Evolutionary conservation across 768 basidiomycete genomes (phyloP).

Genomic region (Naganishia vaughanmartiniae): DNA sequence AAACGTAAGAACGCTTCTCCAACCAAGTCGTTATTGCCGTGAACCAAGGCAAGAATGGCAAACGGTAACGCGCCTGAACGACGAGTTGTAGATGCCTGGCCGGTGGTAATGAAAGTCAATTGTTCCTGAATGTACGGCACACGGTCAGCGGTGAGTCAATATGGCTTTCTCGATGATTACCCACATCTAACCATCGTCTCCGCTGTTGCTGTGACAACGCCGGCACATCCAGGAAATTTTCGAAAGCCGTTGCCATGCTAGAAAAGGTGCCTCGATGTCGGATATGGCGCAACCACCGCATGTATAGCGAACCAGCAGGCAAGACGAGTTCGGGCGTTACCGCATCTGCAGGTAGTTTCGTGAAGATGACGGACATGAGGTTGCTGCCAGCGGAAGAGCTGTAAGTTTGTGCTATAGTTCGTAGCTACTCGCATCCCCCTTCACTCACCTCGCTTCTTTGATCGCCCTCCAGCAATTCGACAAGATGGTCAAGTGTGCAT

Average conservation of each 20-base stretch:
- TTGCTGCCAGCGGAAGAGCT: conserved; percentile 26
- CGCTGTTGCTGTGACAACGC: not conserved
- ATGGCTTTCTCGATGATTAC: not conserved
- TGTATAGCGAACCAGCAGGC: conserved; percentile 38
- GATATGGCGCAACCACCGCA: conserved; percentile 48
- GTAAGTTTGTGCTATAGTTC: not conserved
- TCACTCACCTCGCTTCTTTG: conserved; percentile 46
- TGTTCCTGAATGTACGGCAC: conserved; percentile 35
- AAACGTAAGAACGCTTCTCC: conserved; percentile 38
- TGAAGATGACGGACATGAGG: conserved; percentile 32
- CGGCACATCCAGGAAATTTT: conserved; percentile 35
- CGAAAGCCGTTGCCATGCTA: conserved; percentile 46
- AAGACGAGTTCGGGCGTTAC: conserved; percentile 30
- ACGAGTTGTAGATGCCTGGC: conserved; percentile 43
- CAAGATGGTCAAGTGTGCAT: conserved; percentile 41
- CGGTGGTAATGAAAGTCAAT: conserved; percentile 39
- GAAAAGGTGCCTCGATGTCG: conserved; percentile 51
- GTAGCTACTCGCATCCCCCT: not conserved
- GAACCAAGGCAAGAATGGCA: conserved; percentile 44
- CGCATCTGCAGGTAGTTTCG: conserved; percentile 11
- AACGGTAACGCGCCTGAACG: conserved; percentile 49
- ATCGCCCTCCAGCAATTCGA: conserved; percentile 50
- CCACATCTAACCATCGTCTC: conserved; percentile 42
- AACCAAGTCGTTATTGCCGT: conserved; percentile 36
- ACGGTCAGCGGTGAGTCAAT: not conserved